Evolutionary conservation across 208 protist genomes (phyloP), one percentile per base, ranked within the genome.

Genomic region (Porcisia hertigi): DNA sequence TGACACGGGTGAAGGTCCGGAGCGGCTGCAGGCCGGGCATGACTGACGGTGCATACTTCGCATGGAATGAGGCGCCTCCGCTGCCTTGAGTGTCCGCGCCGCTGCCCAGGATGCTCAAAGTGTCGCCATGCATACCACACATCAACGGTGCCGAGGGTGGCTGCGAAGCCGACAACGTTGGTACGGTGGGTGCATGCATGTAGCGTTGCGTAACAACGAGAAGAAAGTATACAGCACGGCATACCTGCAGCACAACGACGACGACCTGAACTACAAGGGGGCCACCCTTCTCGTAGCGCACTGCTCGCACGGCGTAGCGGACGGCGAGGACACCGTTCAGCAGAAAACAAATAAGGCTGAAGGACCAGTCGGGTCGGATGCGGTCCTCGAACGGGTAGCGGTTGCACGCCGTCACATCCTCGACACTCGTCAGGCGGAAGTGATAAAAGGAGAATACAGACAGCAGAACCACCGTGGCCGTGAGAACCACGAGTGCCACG

Each of bases 281-380:
- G 14, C 86, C 83, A 6, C 81, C 59, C 66, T 88, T 85, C 64
- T 94, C 88, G 58, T 85, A 87, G 59, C 86, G 86, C 25, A 88
- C 86, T 0, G 88, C 86, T 52, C 83, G 90, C 30, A 91, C 65
- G 1, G 88, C 69, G 80, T 82, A 89, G 73, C 62, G 84, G 23
- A 84, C 62, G 20, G 77, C 58, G 39, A 92, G 69, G 36, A 85
- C 64, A 18, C 76, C 71, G 70, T 92, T 92, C 30, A 92, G 39
- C 30, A 85, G 23, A 66, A 91, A 88, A 41, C 79, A 87, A 30
- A 77, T 53, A 34, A 91, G 54, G 60, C 85, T 91, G 66, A 88
- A 91, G 53, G 73, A 74, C 23, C 88, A 53, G 63, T 89, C 83
- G 47, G 83, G 81, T 20, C 71, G 82, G 18, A 88, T 12, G n/a